A percentile compares a stretch with the other conserved stretches of the same genome.
These are phyloP conservation scores for Vitis hybrid DNA, from an alignment of 177 flowering plant genomes.

Conservation along the genomic window DNA sequence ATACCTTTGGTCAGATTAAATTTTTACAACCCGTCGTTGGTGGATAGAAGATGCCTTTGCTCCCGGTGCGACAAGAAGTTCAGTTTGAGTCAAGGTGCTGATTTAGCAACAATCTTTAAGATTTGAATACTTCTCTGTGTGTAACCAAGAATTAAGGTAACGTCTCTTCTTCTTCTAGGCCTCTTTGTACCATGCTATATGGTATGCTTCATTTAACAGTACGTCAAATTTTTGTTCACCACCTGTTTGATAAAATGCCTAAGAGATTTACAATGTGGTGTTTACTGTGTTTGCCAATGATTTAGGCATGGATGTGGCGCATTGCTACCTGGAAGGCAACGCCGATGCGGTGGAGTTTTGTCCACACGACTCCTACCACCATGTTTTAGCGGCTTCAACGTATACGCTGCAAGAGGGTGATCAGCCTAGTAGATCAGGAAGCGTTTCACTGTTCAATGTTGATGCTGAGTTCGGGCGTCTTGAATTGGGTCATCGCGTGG, in stretches of 20 bases:
- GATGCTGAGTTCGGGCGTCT: constrained; percentile 42
- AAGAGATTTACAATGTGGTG: neutral
- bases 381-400: constrained; percentile 78
- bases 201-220: too few species aligned
- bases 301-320: constrained; percentile 62
- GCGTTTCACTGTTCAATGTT: constrained; percentile 74
- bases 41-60: too few species aligned
- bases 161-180: too few species aligned
- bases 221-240: neutral
- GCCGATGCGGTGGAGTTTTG: constrained; percentile 97
- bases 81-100: too few species aligned
- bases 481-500: constrained; percentile 43
- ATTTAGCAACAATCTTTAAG: too few species aligned
- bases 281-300: neutral
- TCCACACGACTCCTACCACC: constrained; percentile 52
- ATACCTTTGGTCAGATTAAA: too few species aligned
- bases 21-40: too few species aligned
- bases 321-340: constrained; percentile 73
- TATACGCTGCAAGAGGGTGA: constrained; percentile 83
- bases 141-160: too few species aligned
- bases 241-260: constrained; percentile 38
- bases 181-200: too few species aligned
- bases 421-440: constrained; percentile 66
- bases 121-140: too few species aligned
- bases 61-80: too few species aligned